Evolutionary conservation across 345 rosid genomes (phyloP), one percentile per base, ranked within the genome.

Genomic region (Litchi chinensis): DNA sequence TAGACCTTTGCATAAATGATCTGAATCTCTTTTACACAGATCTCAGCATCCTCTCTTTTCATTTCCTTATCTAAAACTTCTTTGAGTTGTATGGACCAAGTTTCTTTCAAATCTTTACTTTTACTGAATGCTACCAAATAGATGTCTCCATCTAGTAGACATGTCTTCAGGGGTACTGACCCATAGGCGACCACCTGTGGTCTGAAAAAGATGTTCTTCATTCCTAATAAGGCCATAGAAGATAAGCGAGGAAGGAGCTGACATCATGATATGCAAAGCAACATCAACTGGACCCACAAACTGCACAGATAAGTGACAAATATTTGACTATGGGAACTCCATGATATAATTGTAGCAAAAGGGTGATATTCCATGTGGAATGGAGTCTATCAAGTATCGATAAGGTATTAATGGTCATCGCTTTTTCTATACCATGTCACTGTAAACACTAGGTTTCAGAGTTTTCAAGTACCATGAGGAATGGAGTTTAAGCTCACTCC

Each of bases 131-230:
- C 88, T 5, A 89, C 86, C 76, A 90, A 82, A 75, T 90, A 91
- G 44, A 90, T 90, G 76, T 90, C 93, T 50, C 93, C 93, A 79
- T 90, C 93, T 4, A 91, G 93, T 76, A 90, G 77, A 77, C 88
- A 90, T 10, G 93, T 90, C 77, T 88, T 88, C 13, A 90, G 86
- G 4, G 93, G 93, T 19, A 90, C 93, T 71, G 93, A 90, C 65
- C 93, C 93, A 79, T 86, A 90, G 57, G 89, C 82, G 76, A 87
- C 84, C 62, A 88, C 93, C 93, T 87, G 80, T 4, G 19, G 21
- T 44, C 10, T 11, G 12, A 63, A 44, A 44, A 21, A 69, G 70
- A 18, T n/a, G 28, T n/a, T 44, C 16, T 69, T 5, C 52, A 43
- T 18, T 19, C 16, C 73, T 22, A 69, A 44, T 46, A 56, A 69